Base-by-base conservation (phyloP, 164 flowering plant genomes). In the Euptelea pleiosperma region DNA sequence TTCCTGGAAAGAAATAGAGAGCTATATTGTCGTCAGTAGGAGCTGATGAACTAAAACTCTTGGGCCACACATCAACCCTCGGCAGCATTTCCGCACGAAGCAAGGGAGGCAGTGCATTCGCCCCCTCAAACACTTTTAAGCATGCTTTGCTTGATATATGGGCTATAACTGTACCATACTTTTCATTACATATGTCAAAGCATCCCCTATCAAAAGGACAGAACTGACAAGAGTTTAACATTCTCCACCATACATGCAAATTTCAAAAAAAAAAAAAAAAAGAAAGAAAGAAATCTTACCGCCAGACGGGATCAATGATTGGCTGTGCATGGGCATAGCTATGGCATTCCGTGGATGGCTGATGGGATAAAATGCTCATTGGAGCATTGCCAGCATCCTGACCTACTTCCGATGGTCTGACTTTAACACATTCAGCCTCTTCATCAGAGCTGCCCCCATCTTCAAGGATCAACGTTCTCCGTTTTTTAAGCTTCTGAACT, bases 131-230 rank as follows among this genome's bases (percentile, higher is more conserved):
- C 6, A 66, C 85, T 63, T 57, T 75, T 2, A 40, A 31, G 58
- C 74, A 74, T 52, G 83, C 85, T 64, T 75, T 70, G 63, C 34
- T 69, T 24, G 91, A 82, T 51, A 80, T 36, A 70, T 82, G 91
- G 11, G 78, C 85, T 15, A 52, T 67, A 14, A 61, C n/a, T 45
- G 6, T 16, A 22, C 72, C 61, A 25, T 46, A 62, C 2, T 45
- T 62, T 9, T 28, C 41, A 15, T 54, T 52, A 45, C 50, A 2
- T 10, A 78, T 43, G 35, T 34, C 47, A 35, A 79, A 66, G 59
- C 63, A 53, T 63, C 90, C 86, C 69, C 86, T 84, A 62, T 25
- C 33, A 61, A 53, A 24, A 60, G 36, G 10, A 16, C n/a, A 25
- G n/a, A 25, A 34, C 15, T 40, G 35, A 47, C 22, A 42, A n/a